These are phyloP conservation scores for Trifolium fragiferum DNA, from an alignment of 306 rosid genomes.

Conservation along the genomic window DNA sequence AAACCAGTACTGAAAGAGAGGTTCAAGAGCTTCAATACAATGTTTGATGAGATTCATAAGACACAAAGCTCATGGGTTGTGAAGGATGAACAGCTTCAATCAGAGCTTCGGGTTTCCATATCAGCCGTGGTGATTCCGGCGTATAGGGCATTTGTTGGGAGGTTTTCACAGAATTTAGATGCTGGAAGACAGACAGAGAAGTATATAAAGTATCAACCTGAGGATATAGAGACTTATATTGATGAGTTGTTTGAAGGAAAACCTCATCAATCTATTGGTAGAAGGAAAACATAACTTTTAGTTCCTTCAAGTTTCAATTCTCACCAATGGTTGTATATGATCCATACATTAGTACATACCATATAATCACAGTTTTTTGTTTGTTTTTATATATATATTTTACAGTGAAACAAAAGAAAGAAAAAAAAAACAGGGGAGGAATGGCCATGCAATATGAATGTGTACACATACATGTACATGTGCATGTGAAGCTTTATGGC, in stretches of 20 bases:
- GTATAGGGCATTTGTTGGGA: slow-evolving; percentile 70
- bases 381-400: neutral
- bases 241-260: slow-evolving; percentile 89
- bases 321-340: slow-evolving; percentile 3
- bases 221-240: slow-evolving; percentile 72
- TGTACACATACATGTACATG: neutral
- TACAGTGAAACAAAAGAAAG: neutral
- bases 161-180: slow-evolving; percentile 71
- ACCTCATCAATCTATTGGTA: slow-evolving; percentile 48
- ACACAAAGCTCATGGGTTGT: slow-evolving; percentile 95
- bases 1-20: slow-evolving; percentile 82
- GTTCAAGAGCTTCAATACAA: slow-evolving; percentile 74
- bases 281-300: slow-evolving; percentile 49
- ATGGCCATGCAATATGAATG: slow-evolving; percentile 5
- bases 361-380: slow-evolving; percentile 3
- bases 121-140: slow-evolving; percentile 85
- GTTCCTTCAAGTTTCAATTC: neutral
- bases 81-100: slow-evolving; percentile 86
- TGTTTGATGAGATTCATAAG: slow-evolving; percentile 89
- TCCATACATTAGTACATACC: slow-evolving; percentile 31
- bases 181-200: slow-evolving; percentile 79
- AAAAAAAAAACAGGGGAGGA: neutral
- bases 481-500: slow-evolving; percentile 15
- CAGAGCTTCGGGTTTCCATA: slow-evolving; percentile 87
- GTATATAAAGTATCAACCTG: slow-evolving; percentile 84